phyloP scores from a whole-genome alignment of 495 filamentous ascomycete genomes.

The Tirmania nivea region DNA sequence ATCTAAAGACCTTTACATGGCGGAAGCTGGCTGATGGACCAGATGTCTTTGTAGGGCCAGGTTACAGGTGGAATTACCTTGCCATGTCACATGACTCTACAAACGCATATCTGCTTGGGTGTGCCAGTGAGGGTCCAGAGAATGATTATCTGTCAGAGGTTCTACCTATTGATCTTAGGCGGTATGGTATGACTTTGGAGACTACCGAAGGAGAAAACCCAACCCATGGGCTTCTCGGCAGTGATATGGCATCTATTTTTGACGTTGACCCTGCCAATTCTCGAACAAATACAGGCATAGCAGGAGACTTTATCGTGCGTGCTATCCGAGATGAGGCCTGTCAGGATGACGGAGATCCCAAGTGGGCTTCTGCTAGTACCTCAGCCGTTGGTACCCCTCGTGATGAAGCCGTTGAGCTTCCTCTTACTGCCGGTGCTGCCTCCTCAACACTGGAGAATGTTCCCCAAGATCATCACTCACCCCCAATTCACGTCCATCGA shows the following conservation, averaged over 20 bases:
- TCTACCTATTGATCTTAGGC: constrained; percentile 64
- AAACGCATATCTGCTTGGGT: constrained; percentile 90
- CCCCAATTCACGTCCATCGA: constrained; percentile 81
- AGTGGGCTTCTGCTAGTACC: constrained; percentile 12
- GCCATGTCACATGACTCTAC: constrained; percentile 81
- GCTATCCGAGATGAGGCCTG: constrained; percentile 18
- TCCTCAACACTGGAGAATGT: constrained; percentile 3
- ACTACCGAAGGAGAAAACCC: constrained; percentile 12
- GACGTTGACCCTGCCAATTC: constrained; percentile 10
- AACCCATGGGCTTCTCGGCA: constrained; percentile 14
- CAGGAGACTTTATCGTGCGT: constrained; percentile 13
- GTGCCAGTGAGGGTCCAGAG: constrained; percentile 44
- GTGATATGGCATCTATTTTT: constrained; percentile 15
- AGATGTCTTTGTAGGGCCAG: constrained; percentile 60
- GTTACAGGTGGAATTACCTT: constrained; percentile 94
- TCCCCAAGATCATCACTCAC: constrained; percentile 20
- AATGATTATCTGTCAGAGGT: constrained; percentile 90
- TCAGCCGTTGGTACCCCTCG: neutral
- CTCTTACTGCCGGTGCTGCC: neutral
- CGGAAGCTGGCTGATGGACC: constrained; percentile 79
- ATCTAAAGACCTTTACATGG: constrained; percentile 71
- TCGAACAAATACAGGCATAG: neutral
- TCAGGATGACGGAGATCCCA: constrained; percentile 15
- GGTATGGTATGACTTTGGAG: constrained; percentile 8
- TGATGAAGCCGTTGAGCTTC: neutral